These are phyloP conservation scores for Teratosphaeria epicoccoides DNA, from an alignment of 2,329 filamentous ascomycete species.

Conservation along the genomic window DNA sequence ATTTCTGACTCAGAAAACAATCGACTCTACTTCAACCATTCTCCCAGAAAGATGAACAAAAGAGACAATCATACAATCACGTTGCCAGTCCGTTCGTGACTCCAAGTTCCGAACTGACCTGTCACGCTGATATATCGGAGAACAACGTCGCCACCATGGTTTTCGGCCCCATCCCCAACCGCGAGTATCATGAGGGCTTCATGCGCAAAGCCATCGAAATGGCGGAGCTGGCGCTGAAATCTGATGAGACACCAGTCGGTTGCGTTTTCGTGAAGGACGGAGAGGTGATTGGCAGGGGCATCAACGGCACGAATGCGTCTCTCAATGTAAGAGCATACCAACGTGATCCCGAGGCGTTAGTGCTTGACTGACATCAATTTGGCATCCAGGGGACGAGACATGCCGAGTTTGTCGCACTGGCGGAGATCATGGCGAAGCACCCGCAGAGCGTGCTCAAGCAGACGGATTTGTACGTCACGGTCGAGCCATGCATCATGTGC, in stretches of 20 bases:
- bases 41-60: background rate
- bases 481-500: constrained; percentile 99
- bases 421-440: constrained; percentile 52
- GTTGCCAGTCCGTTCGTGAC: background rate
- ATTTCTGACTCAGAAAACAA: background rate
- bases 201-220: constrained; percentile 81
- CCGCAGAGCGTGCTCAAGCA: constrained; percentile 59
- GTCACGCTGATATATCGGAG: background rate
- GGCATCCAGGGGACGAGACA: constrained; percentile 67
- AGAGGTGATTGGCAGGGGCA: constrained; percentile 73
- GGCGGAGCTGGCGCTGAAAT: constrained; percentile 74
- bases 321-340: constrained; percentile 44
- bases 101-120: background rate
- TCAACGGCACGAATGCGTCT: constrained; percentile 93
- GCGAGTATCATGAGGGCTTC: constrained; percentile 49
- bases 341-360: background rate
- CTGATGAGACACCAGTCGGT: constrained; percentile 90
- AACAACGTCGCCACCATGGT: constrained; percentile 12
- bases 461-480: constrained; percentile 84
- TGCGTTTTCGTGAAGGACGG: constrained; percentile 81
- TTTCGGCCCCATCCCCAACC: constrained; percentile 28
- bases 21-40: background rate
- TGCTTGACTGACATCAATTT: background rate
- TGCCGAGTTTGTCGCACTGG: constrained; percentile 85
- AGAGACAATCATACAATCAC: background rate